These are phyloP conservation scores for Pelargonium australe DNA, from an alignment of 441 rosid species.

Conservation along the genomic window DNA sequence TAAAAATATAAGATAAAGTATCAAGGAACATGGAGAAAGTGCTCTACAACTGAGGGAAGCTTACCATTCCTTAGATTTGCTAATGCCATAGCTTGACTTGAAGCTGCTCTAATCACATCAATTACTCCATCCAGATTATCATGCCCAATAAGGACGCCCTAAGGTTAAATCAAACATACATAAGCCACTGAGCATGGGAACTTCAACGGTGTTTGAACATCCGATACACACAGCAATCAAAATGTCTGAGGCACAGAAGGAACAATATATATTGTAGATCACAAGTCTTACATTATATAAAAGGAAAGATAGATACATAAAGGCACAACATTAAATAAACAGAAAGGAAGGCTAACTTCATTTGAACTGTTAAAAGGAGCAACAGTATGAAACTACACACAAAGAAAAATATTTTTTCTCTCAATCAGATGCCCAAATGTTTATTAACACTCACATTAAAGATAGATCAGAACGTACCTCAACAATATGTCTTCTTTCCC, in stretches of 20 bases:
- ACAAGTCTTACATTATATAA: too few relatives aligned
- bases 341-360: too few relatives aligned
- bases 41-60: constrained; percentile 9
- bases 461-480: constrained; percentile 47
- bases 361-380: too few relatives aligned
- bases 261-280: too few relatives aligned
- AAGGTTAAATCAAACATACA: constrained; percentile 14
- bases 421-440: background rate
- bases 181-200: constrained; percentile 10
- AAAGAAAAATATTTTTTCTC: background rate
- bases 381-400: too few relatives aligned
- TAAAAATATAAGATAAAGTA: background rate
- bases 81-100: constrained; percentile 64
- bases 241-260: too few relatives aligned
- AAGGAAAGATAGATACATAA: too few relatives aligned
- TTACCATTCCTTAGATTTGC: constrained; percentile 56
- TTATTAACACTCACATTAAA: background rate
- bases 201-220: background rate
- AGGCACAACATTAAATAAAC: too few relatives aligned
- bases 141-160: constrained; percentile 86
- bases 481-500: constrained; percentile 74
- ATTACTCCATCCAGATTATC: constrained; percentile 76
- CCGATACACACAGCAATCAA: background rate
- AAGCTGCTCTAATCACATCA: constrained; percentile 48
- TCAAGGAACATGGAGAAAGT: background rate